Evolutionary conservation across 192 early-diverging fungal species (phyloP).

Genomic region (Linnemannia hyalina): DNA sequence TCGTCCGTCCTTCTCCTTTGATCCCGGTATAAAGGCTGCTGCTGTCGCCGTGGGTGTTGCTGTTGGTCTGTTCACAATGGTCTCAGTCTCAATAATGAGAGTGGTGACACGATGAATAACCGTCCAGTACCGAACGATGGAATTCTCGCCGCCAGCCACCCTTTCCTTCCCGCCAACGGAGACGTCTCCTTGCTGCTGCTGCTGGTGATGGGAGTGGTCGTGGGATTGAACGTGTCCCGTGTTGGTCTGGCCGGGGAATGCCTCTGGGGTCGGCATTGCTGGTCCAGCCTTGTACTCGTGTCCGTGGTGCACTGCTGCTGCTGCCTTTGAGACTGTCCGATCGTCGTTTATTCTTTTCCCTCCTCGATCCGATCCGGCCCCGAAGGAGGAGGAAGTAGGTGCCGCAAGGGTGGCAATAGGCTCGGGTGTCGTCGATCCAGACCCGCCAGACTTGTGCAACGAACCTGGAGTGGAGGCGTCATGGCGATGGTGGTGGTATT

Average conservation of each 20-base stretch:
- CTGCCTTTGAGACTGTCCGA: not conserved
- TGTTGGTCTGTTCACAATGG: constrained; percentile 12
- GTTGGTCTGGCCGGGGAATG: constrained; percentile 6
- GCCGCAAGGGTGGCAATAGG: constrained; percentile 7
- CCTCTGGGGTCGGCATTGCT: constrained; percentile 17
- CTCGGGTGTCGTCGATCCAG: constrained; percentile 2
- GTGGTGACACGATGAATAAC: constrained; percentile 30
- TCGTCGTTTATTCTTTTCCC: not conserved
- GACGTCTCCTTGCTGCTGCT: not conserved
- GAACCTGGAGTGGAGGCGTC: not conserved
- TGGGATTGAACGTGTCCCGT: not conserved
- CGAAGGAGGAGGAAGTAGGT: not conserved
- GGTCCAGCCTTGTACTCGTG: constrained; percentile 19
- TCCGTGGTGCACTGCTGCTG: not conserved
- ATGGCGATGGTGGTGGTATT: not conserved
- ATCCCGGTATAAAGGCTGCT: not conserved
- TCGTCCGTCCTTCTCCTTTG: not conserved
- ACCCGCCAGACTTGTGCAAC: not conserved
- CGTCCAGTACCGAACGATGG: not conserved
- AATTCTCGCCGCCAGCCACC: not conserved
- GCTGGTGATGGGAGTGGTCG: not conserved
- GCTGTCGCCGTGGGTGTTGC: not conserved
- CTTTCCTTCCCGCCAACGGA: not conserved
- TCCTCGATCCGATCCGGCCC: not conserved
- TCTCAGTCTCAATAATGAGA: constrained; percentile 37